Conservation (phyloP, 2,329 filamentous ascomycete species). For the Xylariales sp. region DNA sequence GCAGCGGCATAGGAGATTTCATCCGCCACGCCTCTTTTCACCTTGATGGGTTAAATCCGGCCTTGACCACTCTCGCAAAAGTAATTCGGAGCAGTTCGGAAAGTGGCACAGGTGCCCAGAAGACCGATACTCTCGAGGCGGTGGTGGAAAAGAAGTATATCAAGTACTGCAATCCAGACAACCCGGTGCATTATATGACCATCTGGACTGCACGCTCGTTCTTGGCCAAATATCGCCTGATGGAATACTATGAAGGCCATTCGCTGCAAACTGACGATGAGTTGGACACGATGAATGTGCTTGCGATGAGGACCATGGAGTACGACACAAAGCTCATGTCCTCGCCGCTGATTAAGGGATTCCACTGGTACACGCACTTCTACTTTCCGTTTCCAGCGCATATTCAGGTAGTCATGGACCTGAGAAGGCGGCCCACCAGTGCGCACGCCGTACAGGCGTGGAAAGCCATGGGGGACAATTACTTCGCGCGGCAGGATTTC, state of each 20-base stretch:
- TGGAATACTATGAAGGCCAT: slow-evolving; percentile 37
- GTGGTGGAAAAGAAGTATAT: slow-evolving; percentile 43
- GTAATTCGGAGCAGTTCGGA: background rate
- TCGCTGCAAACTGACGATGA: slow-evolving; percentile 19
- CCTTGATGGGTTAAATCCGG: slow-evolving; percentile 29
- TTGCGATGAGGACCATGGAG: slow-evolving; percentile 29
- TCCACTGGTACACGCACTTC: slow-evolving; percentile 29
- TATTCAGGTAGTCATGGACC: slow-evolving; percentile 30
- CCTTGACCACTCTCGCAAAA: slow-evolving; percentile 21
- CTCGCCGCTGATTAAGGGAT: slow-evolving; percentile 26
- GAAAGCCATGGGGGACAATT: slow-evolving; percentile 41
- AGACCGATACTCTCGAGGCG: slow-evolving; percentile 30
- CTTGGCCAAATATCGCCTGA: slow-evolving; percentile 43
- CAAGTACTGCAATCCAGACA: slow-evolving; percentile 29
- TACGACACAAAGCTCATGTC: slow-evolving; percentile 28
- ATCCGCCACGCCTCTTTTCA: slow-evolving; percentile 27
- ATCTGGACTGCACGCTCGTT: slow-evolving; percentile 31
- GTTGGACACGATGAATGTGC: slow-evolving; percentile 21
- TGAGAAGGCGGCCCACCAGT: slow-evolving; percentile 14
- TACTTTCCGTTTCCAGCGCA: slow-evolving; percentile 37
- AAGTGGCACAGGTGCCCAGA: slow-evolving; percentile 10
- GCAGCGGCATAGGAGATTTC: slow-evolving; percentile 34
- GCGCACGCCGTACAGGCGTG: slow-evolving; percentile 31
- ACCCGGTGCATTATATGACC: slow-evolving; percentile 35
- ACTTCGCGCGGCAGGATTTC: slow-evolving; percentile 25